These are phyloP conservation scores for Chlamydomonas urium DNA, from an alignment of 139 green algal species.

Conservation along the genomic window DNA sequence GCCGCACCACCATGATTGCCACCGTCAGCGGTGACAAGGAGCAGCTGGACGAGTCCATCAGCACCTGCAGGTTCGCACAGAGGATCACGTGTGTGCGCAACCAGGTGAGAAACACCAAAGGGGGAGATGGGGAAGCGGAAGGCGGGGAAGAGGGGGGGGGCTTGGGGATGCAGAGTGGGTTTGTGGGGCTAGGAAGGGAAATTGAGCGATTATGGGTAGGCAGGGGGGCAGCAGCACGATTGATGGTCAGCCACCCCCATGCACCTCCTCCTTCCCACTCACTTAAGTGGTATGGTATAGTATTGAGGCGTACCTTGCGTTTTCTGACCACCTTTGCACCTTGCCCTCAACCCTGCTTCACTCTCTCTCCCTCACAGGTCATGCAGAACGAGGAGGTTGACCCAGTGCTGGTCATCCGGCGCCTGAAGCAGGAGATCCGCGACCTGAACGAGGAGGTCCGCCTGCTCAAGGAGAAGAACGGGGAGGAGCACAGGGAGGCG, in stretches of 20 bases:
- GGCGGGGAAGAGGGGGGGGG: too few relatives aligned
- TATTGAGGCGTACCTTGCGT: too few relatives aligned
- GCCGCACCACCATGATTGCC: conserved; percentile 46
- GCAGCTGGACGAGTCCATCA: conserved; percentile 82
- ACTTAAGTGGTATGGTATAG: too few relatives aligned
- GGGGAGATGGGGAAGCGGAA: too few relatives aligned
- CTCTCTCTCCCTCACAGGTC: conserved; percentile 49
- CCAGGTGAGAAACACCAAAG: conserved; percentile 49
- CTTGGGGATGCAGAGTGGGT: too few relatives aligned
- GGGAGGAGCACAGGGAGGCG: conserved; percentile 47
- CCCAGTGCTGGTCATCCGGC: conserved; percentile 67
- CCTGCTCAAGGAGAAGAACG: conserved; percentile 54
- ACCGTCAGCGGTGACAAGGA: conserved; percentile 21
- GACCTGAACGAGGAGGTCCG: conserved; percentile 76
- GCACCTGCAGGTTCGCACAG: conserved; percentile 90
- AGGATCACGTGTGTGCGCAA: conserved; percentile 84
- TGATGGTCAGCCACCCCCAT: too few relatives aligned
- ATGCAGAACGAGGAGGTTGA: conserved; percentile 89
- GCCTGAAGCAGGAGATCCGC: conserved; percentile 64
- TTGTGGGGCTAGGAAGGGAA: too few relatives aligned
- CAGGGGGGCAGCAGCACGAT: too few relatives aligned
- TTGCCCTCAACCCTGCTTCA: too few relatives aligned
- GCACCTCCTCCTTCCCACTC: too few relatives aligned
- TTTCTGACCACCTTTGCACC: too few relatives aligned
- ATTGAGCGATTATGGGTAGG: too few relatives aligned